These are phyloP conservation scores for Neospermospora avenae DNA, from an alignment of 2,329 filamentous ascomycete genomes.

Conservation along the genomic window DNA sequence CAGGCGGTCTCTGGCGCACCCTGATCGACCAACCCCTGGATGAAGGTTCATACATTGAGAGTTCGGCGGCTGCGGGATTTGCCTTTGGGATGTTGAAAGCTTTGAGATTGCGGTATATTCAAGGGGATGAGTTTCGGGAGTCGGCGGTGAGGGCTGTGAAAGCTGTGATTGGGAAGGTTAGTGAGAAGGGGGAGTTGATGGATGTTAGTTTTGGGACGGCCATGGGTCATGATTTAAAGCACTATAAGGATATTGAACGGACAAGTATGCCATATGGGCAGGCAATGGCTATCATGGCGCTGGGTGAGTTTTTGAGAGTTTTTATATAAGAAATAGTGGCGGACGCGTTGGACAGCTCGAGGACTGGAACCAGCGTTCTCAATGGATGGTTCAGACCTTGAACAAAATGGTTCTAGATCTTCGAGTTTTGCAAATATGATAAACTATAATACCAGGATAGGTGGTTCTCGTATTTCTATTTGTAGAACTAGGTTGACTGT, in stretches of 20 bases:
- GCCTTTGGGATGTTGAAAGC: constrained; percentile 77
- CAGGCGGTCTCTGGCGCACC: constrained; percentile 69
- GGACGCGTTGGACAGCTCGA: no score
- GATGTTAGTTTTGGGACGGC: constrained; percentile 77
- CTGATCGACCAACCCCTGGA: constrained; percentile 69
- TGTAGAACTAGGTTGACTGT: no score
- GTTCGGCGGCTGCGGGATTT: constrained; percentile 76
- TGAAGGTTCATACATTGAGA: constrained; percentile 71
- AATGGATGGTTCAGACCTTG: no score
- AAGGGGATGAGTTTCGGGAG: constrained; percentile 53
- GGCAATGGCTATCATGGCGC: constrained; percentile 79
- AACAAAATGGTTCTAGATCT: no score
- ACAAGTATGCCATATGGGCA: constrained; percentile 85
- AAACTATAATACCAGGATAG: no score
- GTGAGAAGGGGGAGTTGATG: constrained; percentile 63
- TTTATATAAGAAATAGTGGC: constrained; percentile 56
- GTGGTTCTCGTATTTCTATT: no score
- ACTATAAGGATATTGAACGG: constrained; percentile 72
- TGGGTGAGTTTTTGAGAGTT: constrained; percentile 70
- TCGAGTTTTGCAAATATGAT: no score
- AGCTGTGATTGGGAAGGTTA: constrained; percentile 65
- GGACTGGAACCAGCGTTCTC: no score
- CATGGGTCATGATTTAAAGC: constrained; percentile 70
- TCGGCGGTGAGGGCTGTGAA: constrained; percentile 63
- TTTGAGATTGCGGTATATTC: constrained; percentile 65